Evolutionary conservation across 2,329 filamentous ascomycete species (phyloP), one percentile per base, ranked within the genome.

Genomic region (Aureobasidium sp.): DNA sequence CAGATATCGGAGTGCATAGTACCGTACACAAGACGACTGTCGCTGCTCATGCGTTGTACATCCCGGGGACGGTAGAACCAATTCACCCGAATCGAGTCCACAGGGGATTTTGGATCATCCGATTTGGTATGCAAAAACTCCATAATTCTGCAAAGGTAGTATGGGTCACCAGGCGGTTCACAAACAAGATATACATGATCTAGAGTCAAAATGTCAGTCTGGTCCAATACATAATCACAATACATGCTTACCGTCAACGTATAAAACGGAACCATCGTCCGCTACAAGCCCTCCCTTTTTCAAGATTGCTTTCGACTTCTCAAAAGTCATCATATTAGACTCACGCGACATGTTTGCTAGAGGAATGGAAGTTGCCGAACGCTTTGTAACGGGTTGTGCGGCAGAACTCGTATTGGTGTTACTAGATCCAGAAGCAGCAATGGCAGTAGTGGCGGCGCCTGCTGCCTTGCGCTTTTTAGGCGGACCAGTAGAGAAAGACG

Each of bases 1-100:
- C 89, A 95, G 57, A 90, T 86, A 74, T 98, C 93, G 22, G 93
- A 97, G 71, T 98, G 93, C 93, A 98, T 98, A 25, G 93, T 95
- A 58, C 90, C 91, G 71, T 91, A 96, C 49, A 98, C 83, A 63
- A 91, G 78, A 57, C 93, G 86, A 56, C 88, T 91, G 75, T 98
- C 93, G 68, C 87, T 85, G 61, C 88, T 85, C 72, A 90, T 93
- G 62, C 90, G 88, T 61, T 88, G 88, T 65, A 97, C 95, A 71
- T 98, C 93, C 70, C 93, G 90, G 54, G 93, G 91, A 35, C 93
- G 84, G 70, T 97, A 97, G 71, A 91, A 96, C 93, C 93, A 98
- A 73, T 98, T 98, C 65, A 97, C 87, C 61, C 90, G 85, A 63
- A 98, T 71, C 37, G 88, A 83, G 66, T 96, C 91, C 59, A 98